These are phyloP conservation scores for Elongisporangium undulatum DNA, from an alignment of 352 stramenopile genomes.

Conservation along the genomic window DNA sequence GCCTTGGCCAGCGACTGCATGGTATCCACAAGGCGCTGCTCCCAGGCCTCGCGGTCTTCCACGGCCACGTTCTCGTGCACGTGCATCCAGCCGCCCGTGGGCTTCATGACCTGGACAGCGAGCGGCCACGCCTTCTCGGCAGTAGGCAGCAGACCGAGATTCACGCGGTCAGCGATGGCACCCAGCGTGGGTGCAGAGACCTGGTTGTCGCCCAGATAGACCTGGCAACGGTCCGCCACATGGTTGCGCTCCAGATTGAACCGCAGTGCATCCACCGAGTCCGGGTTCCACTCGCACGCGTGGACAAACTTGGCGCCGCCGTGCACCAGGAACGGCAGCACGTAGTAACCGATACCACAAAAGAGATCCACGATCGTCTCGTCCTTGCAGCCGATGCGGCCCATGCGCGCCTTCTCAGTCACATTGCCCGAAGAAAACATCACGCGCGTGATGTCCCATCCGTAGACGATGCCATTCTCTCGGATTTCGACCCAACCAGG, in stretches of 20 bases:
- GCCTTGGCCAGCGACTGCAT: slow-evolving; percentile 40
- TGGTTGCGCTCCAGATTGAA: slow-evolving; percentile 93
- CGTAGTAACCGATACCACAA: slow-evolving; percentile 98
- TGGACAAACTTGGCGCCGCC: slow-evolving; percentile 88
- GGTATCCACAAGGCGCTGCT: slow-evolving; percentile 48
- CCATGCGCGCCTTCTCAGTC: slow-evolving; percentile 95
- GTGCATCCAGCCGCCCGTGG: slow-evolving; percentile 91
- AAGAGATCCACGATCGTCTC: slow-evolving; percentile 96
- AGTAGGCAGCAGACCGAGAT: slow-evolving; percentile 92
- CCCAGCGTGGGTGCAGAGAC: slow-evolving; percentile 61
- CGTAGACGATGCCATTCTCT: slow-evolving; percentile 94
- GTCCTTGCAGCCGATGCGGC: slow-evolving; percentile 63
- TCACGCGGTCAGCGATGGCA: slow-evolving; percentile 90
- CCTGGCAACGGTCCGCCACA: slow-evolving; percentile 69
- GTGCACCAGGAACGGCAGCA: slow-evolving; percentile 92
- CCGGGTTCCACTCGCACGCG: slow-evolving; percentile 95
- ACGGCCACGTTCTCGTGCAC: slow-evolving; percentile 94
- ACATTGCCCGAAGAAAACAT: slow-evolving; percentile 98
- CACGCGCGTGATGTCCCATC: slow-evolving; percentile 93
- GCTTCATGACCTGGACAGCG: slow-evolving; percentile 89
- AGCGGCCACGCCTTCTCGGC: slow-evolving; percentile 93
- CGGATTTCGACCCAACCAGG: slow-evolving; percentile 81
- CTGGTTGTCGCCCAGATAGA: slow-evolving; percentile 91
- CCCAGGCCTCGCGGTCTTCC: slow-evolving; percentile 78
- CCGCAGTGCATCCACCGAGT: slow-evolving; percentile 87